Conservation (phyloP, 345 rosid species). For the Xanthoceras sorbifolium region DNA sequence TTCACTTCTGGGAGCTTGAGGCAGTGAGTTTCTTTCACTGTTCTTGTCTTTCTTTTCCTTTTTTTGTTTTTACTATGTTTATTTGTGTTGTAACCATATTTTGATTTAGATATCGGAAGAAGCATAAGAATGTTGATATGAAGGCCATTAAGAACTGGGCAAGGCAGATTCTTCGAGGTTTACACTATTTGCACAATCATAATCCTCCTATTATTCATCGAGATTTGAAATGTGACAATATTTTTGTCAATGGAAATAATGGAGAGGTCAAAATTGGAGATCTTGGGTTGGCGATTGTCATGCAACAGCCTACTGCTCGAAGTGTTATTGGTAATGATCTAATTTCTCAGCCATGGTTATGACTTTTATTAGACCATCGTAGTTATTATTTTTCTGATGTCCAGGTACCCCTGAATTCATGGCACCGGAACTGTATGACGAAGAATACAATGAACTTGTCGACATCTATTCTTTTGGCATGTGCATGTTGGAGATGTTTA, state of each 20-base stretch:
- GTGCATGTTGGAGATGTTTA: slow-evolving; percentile 85
- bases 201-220: slow-evolving; percentile 76
- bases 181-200: slow-evolving; percentile 66
- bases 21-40: slow-evolving; percentile 50
- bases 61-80: slow-evolving; percentile 16
- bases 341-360: neutral
- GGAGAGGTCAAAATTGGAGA: slow-evolving; percentile 90
- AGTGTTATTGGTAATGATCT: slow-evolving; percentile 63
- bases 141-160: slow-evolving; percentile 90
- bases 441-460: slow-evolving; percentile 78
- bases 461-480: slow-evolving; percentile 88
- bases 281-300: slow-evolving; percentile 81
- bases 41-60: neutral
- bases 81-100: slow-evolving; percentile 1
- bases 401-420: slow-evolving; percentile 90
- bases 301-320: slow-evolving; percentile 77
- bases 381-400: slow-evolving; percentile 6
- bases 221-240: slow-evolving; percentile 88
- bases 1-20: slow-evolving; percentile 93
- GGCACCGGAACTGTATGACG: slow-evolving; percentile 92
- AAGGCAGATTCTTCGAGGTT: slow-evolving; percentile 72
- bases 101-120: slow-evolving; percentile 58
- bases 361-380: neutral
- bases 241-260: slow-evolving; percentile 79
- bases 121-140: slow-evolving; percentile 67